A percentile compares a stretch with the other conserved stretches of the same genome.
These are phyloP conservation scores for Aspergillus hiratsukae DNA, from an alignment of 2,329 filamentous ascomycete species.

Conservation along the genomic window DNA sequence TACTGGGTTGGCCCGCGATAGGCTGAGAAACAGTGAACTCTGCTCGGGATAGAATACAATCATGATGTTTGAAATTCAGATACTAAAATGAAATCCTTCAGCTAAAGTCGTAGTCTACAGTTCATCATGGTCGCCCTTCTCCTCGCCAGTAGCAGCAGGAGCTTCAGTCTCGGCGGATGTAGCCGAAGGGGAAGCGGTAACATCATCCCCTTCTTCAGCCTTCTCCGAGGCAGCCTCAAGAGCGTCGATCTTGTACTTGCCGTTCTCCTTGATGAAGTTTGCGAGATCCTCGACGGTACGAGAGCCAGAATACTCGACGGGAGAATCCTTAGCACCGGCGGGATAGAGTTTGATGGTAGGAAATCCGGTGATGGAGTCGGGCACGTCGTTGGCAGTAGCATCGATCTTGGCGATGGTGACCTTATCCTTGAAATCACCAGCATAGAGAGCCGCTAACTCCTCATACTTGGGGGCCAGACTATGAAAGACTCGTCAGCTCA, in stretches of 20 bases:
- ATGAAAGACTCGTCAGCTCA: constrained; percentile 6
- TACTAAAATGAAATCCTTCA: constrained; percentile 1
- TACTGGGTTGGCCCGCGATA: background rate
- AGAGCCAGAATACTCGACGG: constrained; percentile 80
- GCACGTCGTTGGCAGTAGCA: constrained; percentile 91
- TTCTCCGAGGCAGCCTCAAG: constrained; percentile 52
- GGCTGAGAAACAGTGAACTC: background rate
- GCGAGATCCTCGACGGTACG: constrained; percentile 89
- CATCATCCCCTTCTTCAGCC: constrained; percentile 44
- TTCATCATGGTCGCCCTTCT: constrained; percentile 36
- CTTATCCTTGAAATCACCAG: constrained; percentile 51
- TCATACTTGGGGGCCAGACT: constrained; percentile 65
- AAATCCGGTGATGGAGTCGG: constrained; percentile 95
- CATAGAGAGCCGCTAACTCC: constrained; percentile 56
- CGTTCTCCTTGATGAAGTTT: constrained; percentile 90
- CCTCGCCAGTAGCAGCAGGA: constrained; percentile 19
- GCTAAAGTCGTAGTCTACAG: constrained; percentile 24
- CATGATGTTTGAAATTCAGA: background rate
- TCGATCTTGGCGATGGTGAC: constrained; percentile 84
- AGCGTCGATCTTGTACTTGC: constrained; percentile 77
- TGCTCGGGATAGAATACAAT: background rate
- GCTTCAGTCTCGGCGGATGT: constrained; percentile 14
- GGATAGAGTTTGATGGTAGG: constrained; percentile 98
- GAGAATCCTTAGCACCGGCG: constrained; percentile 78
- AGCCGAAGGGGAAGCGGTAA: constrained; percentile 21